phyloP scores from a whole-genome alignment of 2,329 filamentous ascomycete species.

The Phyllosticta citriasiana region DNA sequence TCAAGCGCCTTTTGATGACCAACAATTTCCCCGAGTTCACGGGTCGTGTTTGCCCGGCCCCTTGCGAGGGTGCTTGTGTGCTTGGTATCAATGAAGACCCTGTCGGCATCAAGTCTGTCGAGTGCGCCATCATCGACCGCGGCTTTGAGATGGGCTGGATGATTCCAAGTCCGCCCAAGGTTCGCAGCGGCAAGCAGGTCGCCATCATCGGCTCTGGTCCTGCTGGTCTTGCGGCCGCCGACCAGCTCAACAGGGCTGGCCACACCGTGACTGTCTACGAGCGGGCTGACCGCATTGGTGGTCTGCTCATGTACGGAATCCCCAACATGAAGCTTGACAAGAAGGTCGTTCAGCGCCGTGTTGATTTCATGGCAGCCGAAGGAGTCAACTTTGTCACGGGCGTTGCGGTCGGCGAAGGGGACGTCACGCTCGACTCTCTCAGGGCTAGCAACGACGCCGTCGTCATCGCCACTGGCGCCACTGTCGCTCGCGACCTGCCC shows the following conservation, averaged over 20 bases:
- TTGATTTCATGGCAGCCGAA: constrained; percentile 88
- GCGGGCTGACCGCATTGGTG: constrained; percentile 80
- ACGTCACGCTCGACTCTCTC: constrained; percentile 59
- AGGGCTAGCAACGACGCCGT: constrained; percentile 70
- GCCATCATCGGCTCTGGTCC: constrained; percentile 89
- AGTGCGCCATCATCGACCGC: constrained; percentile 94
- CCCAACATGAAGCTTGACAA: constrained; percentile 99
- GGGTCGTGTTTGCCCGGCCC: constrained; percentile 90
- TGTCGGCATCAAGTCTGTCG: constrained; percentile 96
- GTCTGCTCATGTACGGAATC: constrained; percentile 95
- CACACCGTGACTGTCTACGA: constrained; percentile 87
- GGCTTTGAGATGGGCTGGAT: constrained; percentile 99
- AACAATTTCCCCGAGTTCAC: constrained; percentile 99
- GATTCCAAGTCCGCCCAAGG: constrained; percentile 67
- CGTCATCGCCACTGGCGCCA: constrained; percentile 84
- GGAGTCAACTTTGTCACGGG: constrained; percentile 74
- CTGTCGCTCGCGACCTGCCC: constrained; percentile 83
- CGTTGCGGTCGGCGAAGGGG: constrained; percentile 64
- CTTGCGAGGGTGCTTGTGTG: constrained; percentile 92
- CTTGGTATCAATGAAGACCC: constrained; percentile 95
- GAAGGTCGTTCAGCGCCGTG: constrained; percentile 88
- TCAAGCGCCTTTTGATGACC: constrained; percentile 86
- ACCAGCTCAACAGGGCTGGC: constrained; percentile 89
- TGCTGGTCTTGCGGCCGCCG: constrained; percentile 78
- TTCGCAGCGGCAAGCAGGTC: constrained; percentile 78